Evolutionary conservation across 345 rosid genomes (phyloP).

Genomic region (Reutealis trisperma): DNA sequence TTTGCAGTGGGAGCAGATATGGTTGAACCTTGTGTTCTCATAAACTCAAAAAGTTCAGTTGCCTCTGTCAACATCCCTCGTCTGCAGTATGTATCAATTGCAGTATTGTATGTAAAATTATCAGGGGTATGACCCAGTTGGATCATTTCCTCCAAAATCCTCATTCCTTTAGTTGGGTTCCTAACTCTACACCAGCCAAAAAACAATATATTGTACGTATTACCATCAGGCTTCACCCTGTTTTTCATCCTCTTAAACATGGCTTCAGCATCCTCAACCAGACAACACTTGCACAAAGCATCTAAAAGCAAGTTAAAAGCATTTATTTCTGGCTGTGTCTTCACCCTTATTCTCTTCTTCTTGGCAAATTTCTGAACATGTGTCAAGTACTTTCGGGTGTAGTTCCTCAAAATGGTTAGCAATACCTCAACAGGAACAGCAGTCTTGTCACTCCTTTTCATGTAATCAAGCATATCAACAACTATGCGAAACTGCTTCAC

Average conservation of each 20-base stretch:
- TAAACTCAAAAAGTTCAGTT: constrained; percentile 72
- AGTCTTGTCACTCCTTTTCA: constrained; percentile 63
- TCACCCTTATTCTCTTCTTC: constrained; percentile 82
- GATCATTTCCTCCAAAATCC: constrained; percentile 79
- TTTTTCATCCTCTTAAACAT: constrained; percentile 57
- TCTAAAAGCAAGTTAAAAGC: constrained; percentile 82
- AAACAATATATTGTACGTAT: constrained; percentile 71
- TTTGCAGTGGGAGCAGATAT: constrained; percentile 87
- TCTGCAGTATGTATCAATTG: constrained; percentile 78
- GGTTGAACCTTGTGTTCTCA: constrained; percentile 77
- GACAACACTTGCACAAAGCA: constrained; percentile 81
- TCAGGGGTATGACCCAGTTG: constrained; percentile 72
- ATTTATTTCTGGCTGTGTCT: constrained; percentile 85
- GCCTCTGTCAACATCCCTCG: constrained; percentile 84
- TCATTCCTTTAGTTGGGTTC: constrained; percentile 69
- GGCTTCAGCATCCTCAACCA: constrained; percentile 66
- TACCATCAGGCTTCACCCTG: constrained; percentile 63
- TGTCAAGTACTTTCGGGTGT: constrained; percentile 73
- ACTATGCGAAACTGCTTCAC: constrained; percentile 74
- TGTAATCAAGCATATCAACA: constrained; percentile 79
- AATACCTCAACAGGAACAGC: constrained; percentile 60
- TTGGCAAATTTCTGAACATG: constrained; percentile 85
- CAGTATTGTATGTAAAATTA: constrained; percentile 79
- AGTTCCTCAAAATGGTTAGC: constrained; percentile 56
- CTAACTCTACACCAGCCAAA: constrained; percentile 94